Percentiles rank a stretch among this genome's conserved stretches.
Evolutionary conservation across 441 rosid genomes (phyloP).

Genomic region (Syzygium syzygioides): DNA sequence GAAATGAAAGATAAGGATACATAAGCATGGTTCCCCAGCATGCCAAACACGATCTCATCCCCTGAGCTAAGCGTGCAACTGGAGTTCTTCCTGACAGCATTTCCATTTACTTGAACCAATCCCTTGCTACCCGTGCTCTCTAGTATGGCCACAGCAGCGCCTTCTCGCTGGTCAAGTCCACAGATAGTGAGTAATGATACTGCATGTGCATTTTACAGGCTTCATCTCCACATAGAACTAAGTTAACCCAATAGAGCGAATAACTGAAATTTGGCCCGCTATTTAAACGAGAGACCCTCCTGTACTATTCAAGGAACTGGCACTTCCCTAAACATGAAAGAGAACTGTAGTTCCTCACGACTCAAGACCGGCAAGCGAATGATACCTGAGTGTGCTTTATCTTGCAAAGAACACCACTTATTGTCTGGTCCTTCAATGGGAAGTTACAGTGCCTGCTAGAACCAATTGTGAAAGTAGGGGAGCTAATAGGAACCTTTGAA

Average conservation of each 20-base stretch:
- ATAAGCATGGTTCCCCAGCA: slow-evolving; percentile 66
- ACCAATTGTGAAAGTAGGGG: slow-evolving; percentile 45
- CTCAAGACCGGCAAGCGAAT: neutral
- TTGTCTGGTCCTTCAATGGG: slow-evolving; percentile 39
- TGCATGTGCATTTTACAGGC: slow-evolving; percentile 52
- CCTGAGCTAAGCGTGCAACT: slow-evolving; percentile 54
- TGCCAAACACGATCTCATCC: slow-evolving; percentile 76
- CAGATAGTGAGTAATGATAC: slow-evolving; percentile 67
- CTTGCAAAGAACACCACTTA: slow-evolving; percentile 51
- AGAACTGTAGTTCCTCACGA: neutral
- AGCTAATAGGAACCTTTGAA: slow-evolving; percentile 31
- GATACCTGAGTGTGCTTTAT: slow-evolving; percentile 63
- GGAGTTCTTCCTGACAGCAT: slow-evolving; percentile 38
- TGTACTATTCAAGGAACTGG: neutral
- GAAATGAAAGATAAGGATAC: slow-evolving; percentile 49
- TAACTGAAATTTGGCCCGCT: neutral
- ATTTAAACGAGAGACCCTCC: neutral
- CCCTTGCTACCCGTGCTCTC: slow-evolving; percentile 81
- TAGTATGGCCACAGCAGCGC: slow-evolving; percentile 56
- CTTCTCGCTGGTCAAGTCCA: slow-evolving; percentile 84
- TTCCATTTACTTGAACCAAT: slow-evolving; percentile 73
- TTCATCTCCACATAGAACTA: slow-evolving; percentile 41
- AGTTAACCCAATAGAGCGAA: neutral
- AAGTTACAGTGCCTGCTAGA: slow-evolving; percentile 46
- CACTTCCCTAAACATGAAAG: neutral